Percentiles rank a stretch among this genome's conserved stretches.
phyloP scores from a whole-genome alignment of 495 filamentous ascomycete species.

The Usnea hakonensis region DNA sequence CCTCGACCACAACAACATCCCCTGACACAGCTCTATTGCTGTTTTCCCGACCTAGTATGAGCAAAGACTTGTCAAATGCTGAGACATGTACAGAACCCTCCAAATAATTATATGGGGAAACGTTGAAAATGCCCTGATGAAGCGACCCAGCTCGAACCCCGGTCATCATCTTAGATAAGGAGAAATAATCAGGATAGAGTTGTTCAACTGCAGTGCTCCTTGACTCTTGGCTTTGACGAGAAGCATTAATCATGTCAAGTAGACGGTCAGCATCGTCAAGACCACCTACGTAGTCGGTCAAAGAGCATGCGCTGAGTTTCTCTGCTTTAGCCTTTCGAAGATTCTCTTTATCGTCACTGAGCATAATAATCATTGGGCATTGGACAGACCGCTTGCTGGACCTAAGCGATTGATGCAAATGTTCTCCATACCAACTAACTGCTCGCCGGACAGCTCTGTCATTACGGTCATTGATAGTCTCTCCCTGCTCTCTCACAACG shows the following conservation, averaged over 20 bases:
- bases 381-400: slow-evolving; percentile 49
- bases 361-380: slow-evolving; percentile 76
- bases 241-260: slow-evolving; percentile 89
- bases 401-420: slow-evolving; percentile 55
- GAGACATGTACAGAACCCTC: slow-evolving; percentile 86
- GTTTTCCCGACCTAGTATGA: slow-evolving; percentile 90
- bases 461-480: slow-evolving; percentile 94
- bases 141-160: slow-evolving; percentile 76
- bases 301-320: slow-evolving; percentile 54
- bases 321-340: slow-evolving; percentile 73
- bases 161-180: slow-evolving; percentile 91
- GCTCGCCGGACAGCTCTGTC: slow-evolving; percentile 83
- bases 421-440: slow-evolving; percentile 80
- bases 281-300: slow-evolving; percentile 72
- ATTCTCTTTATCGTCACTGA: slow-evolving; percentile 87
- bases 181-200: slow-evolving; percentile 77
- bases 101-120: slow-evolving; percentile 95
- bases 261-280: slow-evolving; percentile 76
- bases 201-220: slow-evolving; percentile 58
- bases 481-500: slow-evolving; percentile 61
- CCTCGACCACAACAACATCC: slow-evolving; percentile 84
- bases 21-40: slow-evolving; percentile 90
- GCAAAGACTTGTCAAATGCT: slow-evolving; percentile 77
- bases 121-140: slow-evolving; percentile 91
- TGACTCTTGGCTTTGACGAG: slow-evolving; percentile 55